Percentiles rank a stretch among this genome's conserved stretches.
Conservation (phyloP, 169 alveolate species). For the Plasmodium knowlesi region DNA sequence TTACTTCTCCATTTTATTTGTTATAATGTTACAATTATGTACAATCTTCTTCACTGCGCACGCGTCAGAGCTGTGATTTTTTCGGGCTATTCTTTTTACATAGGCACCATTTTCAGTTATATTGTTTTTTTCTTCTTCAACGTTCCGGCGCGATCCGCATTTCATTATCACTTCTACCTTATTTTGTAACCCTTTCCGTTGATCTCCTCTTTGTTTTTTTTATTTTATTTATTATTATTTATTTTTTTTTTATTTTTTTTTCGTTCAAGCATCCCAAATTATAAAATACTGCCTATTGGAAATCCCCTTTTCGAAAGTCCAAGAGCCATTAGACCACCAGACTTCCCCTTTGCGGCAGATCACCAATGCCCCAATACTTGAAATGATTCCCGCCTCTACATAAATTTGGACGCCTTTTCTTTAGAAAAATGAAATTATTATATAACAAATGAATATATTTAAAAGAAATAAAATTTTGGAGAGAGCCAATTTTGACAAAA, state of each 20-base stretch:
- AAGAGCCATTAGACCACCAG: neutral
- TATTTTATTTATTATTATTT: neutral
- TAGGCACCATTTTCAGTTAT: neutral
- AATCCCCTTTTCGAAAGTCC: neutral
- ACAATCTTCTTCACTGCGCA: neutral
- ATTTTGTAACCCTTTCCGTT: neutral
- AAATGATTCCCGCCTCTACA: constrained; percentile 1
- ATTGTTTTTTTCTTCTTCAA: neutral
- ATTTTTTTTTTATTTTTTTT: neutral
- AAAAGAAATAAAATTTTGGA: constrained; percentile 62
- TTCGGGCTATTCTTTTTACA: neutral
- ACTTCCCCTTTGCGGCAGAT: neutral
- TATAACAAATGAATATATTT: constrained; percentile 68
- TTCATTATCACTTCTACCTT: neutral
- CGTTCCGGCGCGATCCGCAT: neutral
- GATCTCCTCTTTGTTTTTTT: neutral
- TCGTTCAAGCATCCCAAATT: neutral
- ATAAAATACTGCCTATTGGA: neutral
- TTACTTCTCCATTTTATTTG: neutral
- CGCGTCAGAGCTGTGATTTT: neutral
- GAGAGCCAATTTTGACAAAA: constrained; percentile 57
- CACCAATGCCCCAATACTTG: neutral
- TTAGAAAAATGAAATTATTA: constrained; percentile 48
- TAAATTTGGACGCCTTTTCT: neutral
- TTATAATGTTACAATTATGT: neutral